Conservation (phyloP, 129 eudicot genomes). For the Flaveria linearis region DNA sequence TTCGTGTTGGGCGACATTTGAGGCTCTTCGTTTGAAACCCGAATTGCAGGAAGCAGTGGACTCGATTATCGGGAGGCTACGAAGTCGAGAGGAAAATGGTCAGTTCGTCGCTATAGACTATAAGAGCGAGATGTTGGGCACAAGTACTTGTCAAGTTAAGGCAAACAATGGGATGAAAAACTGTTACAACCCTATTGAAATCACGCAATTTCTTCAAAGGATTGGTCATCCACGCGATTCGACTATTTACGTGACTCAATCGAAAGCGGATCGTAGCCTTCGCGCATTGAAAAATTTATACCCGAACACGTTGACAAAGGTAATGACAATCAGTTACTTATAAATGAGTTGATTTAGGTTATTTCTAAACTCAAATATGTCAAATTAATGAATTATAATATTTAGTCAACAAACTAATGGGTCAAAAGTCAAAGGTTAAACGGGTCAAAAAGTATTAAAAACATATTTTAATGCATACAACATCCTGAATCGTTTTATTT, state of each 20-base stretch:
- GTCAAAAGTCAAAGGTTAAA: neutral
- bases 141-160: constrained; percentile 33
- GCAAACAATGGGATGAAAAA: constrained; percentile 28
- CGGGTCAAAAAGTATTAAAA: too few relatives aligned
- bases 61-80: constrained; percentile 41
- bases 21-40: constrained; percentile 53
- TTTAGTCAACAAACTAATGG: neutral
- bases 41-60: constrained; percentile 46
- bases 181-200: constrained; percentile 54
- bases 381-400: too few relatives aligned
- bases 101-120: constrained; percentile 61
- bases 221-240: constrained; percentile 47
- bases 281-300: constrained; percentile 37
- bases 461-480: neutral
- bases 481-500: neutral
- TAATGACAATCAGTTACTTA: neutral
- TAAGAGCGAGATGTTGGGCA: constrained; percentile 42
- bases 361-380: too few relatives aligned
- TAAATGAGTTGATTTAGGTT: too few relatives aligned
- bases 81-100: constrained; percentile 36
- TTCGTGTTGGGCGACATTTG: constrained; percentile 60
- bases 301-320: constrained; percentile 71
- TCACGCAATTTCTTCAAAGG: constrained; percentile 48
- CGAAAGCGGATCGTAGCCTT: constrained; percentile 48
- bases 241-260: constrained; percentile 59